Evolutionary conservation across 768 basidiomycete genomes (phyloP).

Genomic region (Arthromyces matolae): DNA sequence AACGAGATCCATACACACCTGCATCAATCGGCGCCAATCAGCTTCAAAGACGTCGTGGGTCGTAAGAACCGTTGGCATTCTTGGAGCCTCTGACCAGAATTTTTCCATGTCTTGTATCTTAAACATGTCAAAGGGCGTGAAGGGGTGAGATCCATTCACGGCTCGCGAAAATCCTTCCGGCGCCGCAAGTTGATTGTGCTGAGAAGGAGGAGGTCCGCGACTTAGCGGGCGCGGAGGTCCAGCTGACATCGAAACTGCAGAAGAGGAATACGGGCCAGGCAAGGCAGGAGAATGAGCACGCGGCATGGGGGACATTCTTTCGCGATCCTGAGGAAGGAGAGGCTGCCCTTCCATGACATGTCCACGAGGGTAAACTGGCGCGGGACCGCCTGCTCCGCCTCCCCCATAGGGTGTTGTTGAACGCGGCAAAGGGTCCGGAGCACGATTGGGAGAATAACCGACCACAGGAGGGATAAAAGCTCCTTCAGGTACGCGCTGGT

Average conservation of each 20-base stretch:
- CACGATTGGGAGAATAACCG: constrained; percentile 8
- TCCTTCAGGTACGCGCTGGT: constrained; percentile 43
- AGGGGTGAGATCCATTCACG: constrained; percentile 62
- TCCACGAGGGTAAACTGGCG: constrained; percentile 50
- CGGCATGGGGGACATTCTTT: constrained; percentile 54
- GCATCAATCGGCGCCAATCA: constrained; percentile 80
- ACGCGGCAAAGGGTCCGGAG: constrained; percentile 4
- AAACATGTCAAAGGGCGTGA: constrained; percentile 64
- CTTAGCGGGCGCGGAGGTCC: constrained; percentile 26
- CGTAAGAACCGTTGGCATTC: constrained; percentile 68
- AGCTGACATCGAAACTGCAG: constrained; percentile 29
- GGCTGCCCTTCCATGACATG: constrained; percentile 57
- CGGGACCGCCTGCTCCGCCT: constrained; percentile 19
- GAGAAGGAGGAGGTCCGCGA: constrained; percentile 21
- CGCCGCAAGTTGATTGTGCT: constrained; percentile 46
- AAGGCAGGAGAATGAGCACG: constrained; percentile 23
- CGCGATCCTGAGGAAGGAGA: constrained; percentile 26
- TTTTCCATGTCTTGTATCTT: constrained; percentile 78
- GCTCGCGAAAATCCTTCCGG: constrained; percentile 77
- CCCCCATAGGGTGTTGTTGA: constrained; percentile 40
- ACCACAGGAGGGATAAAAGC: constrained; percentile 25
- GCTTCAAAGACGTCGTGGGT: constrained; percentile 75
- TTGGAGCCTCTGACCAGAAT: constrained; percentile 60
- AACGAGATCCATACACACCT: constrained; percentile 55
- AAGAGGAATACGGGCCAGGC: constrained; percentile 25